Evolutionary conservation across 2,329 filamentous ascomycete species (phyloP).

Genomic region (Aspergillus novofumigatus): DNA sequence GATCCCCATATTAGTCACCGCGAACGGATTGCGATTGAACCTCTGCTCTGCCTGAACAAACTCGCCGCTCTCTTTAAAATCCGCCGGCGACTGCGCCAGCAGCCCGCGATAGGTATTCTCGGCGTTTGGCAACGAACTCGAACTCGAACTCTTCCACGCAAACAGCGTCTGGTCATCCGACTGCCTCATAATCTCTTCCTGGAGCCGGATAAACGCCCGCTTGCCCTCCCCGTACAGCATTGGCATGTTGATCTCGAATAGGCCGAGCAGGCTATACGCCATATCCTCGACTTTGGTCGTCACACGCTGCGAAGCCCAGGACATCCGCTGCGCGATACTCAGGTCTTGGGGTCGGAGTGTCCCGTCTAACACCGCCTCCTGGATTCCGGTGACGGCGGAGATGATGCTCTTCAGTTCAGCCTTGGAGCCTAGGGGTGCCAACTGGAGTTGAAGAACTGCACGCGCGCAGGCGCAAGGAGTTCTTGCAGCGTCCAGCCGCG

Average conservation of each 20-base stretch:
- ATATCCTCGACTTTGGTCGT: conserved; percentile 22
- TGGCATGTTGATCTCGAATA: conserved; percentile 26
- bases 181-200: conserved; percentile 27
- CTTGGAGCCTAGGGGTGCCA: conserved; percentile 1
- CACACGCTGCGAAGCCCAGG: conserved; percentile 21
- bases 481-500: conserved; percentile 18
- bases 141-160: neutral
- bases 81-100: neutral
- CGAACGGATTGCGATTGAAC: conserved; percentile 5
- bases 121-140: no score
- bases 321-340: conserved; percentile 18
- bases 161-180: conserved; percentile 17
- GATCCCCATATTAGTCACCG: conserved; percentile 16
- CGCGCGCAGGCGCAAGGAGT: conserved; percentile 4
- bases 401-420: neutral
- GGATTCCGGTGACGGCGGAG: conserved; percentile 7
- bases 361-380: neutral
- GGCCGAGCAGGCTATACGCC: conserved; percentile 27
- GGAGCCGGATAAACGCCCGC: conserved; percentile 22
- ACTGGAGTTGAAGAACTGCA: conserved; percentile 4
- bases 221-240: conserved; percentile 24
- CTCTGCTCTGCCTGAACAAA: neutral
- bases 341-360: neutral
- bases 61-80: neutral
- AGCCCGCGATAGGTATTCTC: neutral